Evolutionary conservation across 345 rosid genomes (phyloP), one percentile per base, ranked within the genome.

Genomic region (Turritis glabra): DNA sequence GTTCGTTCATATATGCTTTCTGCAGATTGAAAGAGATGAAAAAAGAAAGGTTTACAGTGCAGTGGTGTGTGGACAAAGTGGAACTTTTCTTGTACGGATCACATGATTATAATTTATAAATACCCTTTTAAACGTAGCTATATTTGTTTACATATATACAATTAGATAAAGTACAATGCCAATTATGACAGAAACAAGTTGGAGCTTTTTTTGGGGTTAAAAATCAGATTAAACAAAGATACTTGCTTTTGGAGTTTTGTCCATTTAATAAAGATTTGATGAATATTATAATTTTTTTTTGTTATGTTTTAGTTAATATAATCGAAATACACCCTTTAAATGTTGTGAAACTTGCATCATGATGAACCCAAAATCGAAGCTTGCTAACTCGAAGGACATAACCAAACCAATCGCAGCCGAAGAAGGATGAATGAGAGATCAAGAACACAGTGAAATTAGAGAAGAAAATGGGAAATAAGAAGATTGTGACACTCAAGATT

Each of bases 21-120:
- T 18, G 73, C 29, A 55, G 66, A 74, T 33, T 44, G 23, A 55
- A 17, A 54, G 33, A 9, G 40, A 56, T 3, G 63, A 35, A 5
- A 3, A 7, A 25, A 59, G 23, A 59, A 56, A 17, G 15, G 41
- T 43, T 56, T 21, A 2, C 18, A 9, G 37, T 69, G 64, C 25
- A n/a, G 4, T 62, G 14, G 44, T 53, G 33, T 32, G 56, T 64
- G 21, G 57, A 74, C 78, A 35, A 65, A 65, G 29, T 46, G 21
- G 65, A 64, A 17, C 71, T 74, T 64, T 72, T 3, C 21, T 57
- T 32, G 56, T 44, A 64, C 46, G 63, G 70, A 7, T 52, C 64
- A 52, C n/a, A 64, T 41, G 69, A 19, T 62, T 14, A 37, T 61
- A 38, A 27, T n/a, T n/a, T n/a, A 51, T 18, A 37, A 14, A 41